These are phyloP conservation scores for Fomitopsis pinicola DNA, from an alignment of 1,284 basidiomycete species.

Conservation along the genomic window DNA sequence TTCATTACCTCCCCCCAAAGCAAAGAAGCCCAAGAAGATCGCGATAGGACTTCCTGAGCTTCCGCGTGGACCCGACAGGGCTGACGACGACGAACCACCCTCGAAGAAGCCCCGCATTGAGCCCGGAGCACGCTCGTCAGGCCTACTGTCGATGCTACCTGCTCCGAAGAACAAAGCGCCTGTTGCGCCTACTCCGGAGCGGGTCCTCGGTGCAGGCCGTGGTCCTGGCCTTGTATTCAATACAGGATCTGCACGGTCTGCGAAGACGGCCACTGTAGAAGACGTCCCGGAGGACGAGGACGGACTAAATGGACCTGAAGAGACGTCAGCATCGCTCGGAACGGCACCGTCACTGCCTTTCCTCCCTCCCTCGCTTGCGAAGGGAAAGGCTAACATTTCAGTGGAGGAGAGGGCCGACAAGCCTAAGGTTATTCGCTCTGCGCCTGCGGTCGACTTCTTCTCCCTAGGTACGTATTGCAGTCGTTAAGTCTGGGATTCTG, in stretches of 20 bases:
- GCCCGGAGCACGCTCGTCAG: slow-evolving; percentile 57
- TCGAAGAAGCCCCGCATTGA: slow-evolving; percentile 56
- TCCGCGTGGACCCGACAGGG: slow-evolving; percentile 34
- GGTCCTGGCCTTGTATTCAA: slow-evolving; percentile 60
- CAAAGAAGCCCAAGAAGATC: slow-evolving; percentile 58
- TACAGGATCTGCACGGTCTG: slow-evolving; percentile 18
- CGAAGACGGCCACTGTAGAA: slow-evolving; percentile 17
- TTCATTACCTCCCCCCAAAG: slow-evolving; percentile 32
- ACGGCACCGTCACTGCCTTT: slow-evolving; percentile 38
- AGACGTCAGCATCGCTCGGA: slow-evolving; percentile 12
- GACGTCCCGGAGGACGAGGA: slow-evolving; percentile 13
- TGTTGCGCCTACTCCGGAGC: slow-evolving; percentile 37
- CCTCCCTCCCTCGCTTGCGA: slow-evolving; percentile 52
- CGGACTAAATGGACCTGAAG: slow-evolving; percentile 3
- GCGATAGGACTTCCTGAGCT: slow-evolving; percentile 62
- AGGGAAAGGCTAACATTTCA: slow-evolving; percentile 57
- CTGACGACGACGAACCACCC: slow-evolving; percentile 42
- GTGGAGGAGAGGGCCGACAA: slow-evolving; percentile 45
- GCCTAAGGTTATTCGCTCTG: slow-evolving; percentile 27
- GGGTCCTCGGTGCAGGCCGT: slow-evolving; percentile 61
- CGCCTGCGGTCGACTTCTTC: slow-evolving; percentile 63
- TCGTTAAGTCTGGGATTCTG: neutral
- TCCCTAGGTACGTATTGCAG: slow-evolving; percentile 39
- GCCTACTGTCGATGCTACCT: slow-evolving; percentile 70
- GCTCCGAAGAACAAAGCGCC: slow-evolving; percentile 62